These are phyloP conservation scores for Cordyceps farinosa DNA, from an alignment of 2,329 filamentous ascomycete species.

Conservation along the genomic window DNA sequence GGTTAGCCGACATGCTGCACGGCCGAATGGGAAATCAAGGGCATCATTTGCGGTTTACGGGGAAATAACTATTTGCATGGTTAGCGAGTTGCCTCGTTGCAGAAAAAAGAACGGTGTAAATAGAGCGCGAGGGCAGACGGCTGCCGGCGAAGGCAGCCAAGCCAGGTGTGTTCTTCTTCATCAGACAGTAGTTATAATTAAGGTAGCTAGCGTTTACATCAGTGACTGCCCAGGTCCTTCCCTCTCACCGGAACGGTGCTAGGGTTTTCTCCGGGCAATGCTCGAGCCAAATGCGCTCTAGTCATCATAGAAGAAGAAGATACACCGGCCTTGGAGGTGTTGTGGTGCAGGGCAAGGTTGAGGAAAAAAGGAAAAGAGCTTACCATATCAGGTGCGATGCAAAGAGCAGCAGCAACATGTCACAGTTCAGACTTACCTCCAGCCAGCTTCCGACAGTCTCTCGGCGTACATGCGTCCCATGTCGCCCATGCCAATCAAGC, in stretches of 20 bases:
- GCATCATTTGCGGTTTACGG: constrained; percentile 13
- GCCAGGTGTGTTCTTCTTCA: constrained; percentile 26
- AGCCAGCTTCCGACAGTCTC: constrained; percentile 83
- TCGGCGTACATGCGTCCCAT: constrained; percentile 99
- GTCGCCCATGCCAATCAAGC: constrained; percentile 97
- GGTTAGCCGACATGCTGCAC: constrained; percentile 12
- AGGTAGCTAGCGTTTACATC: constrained; percentile 99
- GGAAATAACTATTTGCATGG: constrained; percentile 5
- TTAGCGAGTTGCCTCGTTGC: constrained; percentile 10
- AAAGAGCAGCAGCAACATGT: constrained; percentile 2
- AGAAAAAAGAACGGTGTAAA: neutral
- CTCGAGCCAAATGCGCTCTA: constrained; percentile 99
- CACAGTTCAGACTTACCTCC: constrained; percentile 66
- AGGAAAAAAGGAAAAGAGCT: constrained; percentile 27
- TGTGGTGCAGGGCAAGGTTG: constrained; percentile 15
- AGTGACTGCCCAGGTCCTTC: constrained; percentile 69
- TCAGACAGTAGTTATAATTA: constrained; percentile 76
- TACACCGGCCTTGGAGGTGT: constrained; percentile 23
- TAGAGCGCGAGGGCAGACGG: constrained; percentile 16
- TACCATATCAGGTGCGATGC: constrained; percentile 33
- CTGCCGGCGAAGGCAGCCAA: constrained; percentile 13
- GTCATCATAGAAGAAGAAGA: constrained; percentile 74
- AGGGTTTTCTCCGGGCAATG: constrained; percentile 64
- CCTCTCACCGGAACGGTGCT: constrained; percentile 73
- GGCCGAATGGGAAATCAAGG: constrained; percentile 18